Percentiles rank a stretch among this genome's conserved stretches.
Evolutionary conservation across 1,284 basidiomycete genomes (phyloP).

Genomic region (Irpex rosettiformis): DNA sequence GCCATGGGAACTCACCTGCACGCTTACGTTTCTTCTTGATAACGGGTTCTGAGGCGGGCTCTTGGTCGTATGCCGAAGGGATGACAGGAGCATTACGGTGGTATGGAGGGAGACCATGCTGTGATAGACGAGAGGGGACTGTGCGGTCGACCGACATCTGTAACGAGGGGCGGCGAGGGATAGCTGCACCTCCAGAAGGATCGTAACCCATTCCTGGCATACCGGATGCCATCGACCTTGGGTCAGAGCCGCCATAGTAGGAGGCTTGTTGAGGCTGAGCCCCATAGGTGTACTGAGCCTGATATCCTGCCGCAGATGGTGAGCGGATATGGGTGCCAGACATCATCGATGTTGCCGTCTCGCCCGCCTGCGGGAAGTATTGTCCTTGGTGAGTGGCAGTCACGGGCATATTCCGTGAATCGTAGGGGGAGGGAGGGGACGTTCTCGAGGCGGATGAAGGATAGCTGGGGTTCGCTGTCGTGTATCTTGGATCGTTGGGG

Average conservation of each 20-base stretch:
- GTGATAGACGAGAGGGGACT: constrained; percentile 22
- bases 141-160: constrained; percentile 32
- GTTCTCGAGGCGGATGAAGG: constrained; percentile 44
- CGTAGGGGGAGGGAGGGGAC: constrained; percentile 38
- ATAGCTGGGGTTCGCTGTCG: constrained; percentile 41
- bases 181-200: constrained; percentile 20
- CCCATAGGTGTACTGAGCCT: constrained; percentile 17
- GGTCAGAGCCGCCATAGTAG: constrained; percentile 25
- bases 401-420: constrained; percentile 46
- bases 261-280: constrained; percentile 21
- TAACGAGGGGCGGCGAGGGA: constrained; percentile 25
- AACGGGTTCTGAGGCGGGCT: constrained; percentile 49
- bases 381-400: constrained; percentile 35
- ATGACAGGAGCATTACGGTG: constrained; percentile 34
- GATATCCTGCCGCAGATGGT: constrained; percentile 22
- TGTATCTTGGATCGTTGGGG: constrained; percentile 48
- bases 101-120: constrained; percentile 38
- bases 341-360: constrained; percentile 20
- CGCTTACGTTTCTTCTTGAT: constrained; percentile 86
- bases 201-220: constrained; percentile 32
- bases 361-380: constrained; percentile 20
- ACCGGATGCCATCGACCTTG: constrained; percentile 25
- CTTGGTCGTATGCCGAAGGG: constrained; percentile 34
- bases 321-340: constrained; percentile 24
- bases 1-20: constrained; percentile 32